A percentile compares a stretch with the other conserved stretches of the same genome.
phyloP scores from a whole-genome alignment of 805 yeast species.

The Cyberlindnera mycetangii region DNA sequence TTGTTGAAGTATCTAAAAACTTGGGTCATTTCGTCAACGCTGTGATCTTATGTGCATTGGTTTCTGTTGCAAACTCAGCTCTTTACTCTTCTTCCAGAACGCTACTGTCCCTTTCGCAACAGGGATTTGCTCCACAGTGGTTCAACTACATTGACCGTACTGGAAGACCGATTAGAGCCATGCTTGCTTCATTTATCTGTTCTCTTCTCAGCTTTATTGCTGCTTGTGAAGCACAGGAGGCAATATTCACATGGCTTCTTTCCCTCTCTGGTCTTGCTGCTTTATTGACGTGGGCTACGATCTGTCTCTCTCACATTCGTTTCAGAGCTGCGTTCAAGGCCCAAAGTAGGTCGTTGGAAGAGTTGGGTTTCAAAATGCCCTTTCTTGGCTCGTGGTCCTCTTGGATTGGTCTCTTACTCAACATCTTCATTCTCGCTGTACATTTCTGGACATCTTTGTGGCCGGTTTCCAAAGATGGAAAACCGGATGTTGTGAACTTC shows the following conservation, averaged over 20 bases:
- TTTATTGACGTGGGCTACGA: constrained; percentile 58
- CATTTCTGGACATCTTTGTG: constrained; percentile 66
- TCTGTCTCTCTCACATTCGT: constrained; percentile 52
- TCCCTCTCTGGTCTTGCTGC: constrained; percentile 62
- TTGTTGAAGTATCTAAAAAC: constrained; percentile 52
- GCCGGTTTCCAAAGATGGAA: constrained; percentile 44
- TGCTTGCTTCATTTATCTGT: constrained; percentile 44
- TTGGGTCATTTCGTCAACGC: constrained; percentile 65
- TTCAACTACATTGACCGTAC: constrained; percentile 51
- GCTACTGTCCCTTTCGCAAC: constrained; percentile 51
- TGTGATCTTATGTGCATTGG: constrained; percentile 59
- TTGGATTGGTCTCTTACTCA: constrained; percentile 44
- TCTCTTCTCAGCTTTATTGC: constrained; percentile 66
- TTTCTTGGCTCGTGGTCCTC: constrained; percentile 53
- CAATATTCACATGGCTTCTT: constrained; percentile 63
- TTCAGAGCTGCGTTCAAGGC: constrained; percentile 55
- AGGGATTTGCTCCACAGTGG: constrained; percentile 56
- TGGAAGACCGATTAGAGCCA: constrained; percentile 59
- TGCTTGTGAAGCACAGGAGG: constrained; percentile 51
- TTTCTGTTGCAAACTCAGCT: constrained; percentile 57
- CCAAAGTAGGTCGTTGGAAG: constrained; percentile 46
- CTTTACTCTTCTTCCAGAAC: constrained; percentile 48
- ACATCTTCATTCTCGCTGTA: constrained; percentile 47
- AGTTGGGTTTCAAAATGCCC: constrained; percentile 47
- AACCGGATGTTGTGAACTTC: constrained; percentile 38